Evolutionary conservation across 495 filamentous ascomycete species (phyloP).

Genomic region (Podospora pseudoanserina): DNA sequence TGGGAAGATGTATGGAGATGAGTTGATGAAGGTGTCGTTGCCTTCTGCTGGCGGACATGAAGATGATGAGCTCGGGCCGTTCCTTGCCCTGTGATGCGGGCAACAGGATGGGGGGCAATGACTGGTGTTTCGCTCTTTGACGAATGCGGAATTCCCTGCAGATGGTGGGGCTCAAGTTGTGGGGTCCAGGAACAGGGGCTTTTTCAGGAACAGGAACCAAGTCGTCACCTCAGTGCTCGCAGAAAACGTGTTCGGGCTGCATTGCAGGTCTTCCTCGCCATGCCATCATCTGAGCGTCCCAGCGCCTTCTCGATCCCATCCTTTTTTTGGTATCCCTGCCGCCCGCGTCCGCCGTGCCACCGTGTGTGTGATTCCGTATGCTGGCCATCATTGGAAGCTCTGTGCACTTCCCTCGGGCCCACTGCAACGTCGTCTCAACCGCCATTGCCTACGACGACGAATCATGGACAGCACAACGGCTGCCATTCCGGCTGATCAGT

Average conservation of each 20-base stretch:
- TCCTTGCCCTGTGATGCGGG: not conserved
- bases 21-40: too few species aligned
- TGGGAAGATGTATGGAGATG: too few species aligned
- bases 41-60: not conserved
- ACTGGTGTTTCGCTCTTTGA: slow-evolving; percentile 9
- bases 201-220: not conserved
- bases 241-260: slow-evolving; percentile 9
- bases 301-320: not conserved
- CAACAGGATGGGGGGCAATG: not conserved
- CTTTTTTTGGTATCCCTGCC: too few species aligned
- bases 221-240: not conserved
- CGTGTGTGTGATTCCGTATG: slow-evolving; percentile 7
- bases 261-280: not conserved
- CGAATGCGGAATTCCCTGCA: slow-evolving; percentile 8
- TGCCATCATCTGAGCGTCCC: not conserved
- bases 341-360: not conserved
- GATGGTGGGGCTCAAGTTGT: not conserved
- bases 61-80: slow-evolving; percentile 6
- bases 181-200: not conserved
- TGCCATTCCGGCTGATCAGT: not conserved
- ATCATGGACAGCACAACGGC: not conserved
- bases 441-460: not conserved
- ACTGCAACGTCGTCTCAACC: not conserved
- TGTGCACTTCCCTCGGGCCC: not conserved
- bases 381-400: not conserved